These are phyloP conservation scores for Triticum aestivum DNA, from an alignment of 176 grass and related monocot genomes.

Conservation along the genomic window IWGSC_CS_RefSeq_v2.1 NC_057805.1:11328725-11329224, in stretches of 20 bases:
- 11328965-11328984: conserved; percentile 51
- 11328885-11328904: conserved; percentile 77
- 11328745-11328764: not conserved
- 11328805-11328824: conserved; percentile 40
- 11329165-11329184: not conserved
- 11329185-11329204: not conserved
- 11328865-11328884: conserved; percentile 85
- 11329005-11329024: not conserved
- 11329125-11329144: not conserved
- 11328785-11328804: not conserved
- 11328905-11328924: conserved; percentile 78
- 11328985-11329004: conserved; percentile 4
- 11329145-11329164: not conserved
- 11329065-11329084: not conserved
- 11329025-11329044: not conserved
- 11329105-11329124: not conserved
- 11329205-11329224: not conserved
- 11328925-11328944: not conserved
- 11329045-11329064: not conserved
- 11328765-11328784: not conserved
- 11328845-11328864: conserved; percentile 81
- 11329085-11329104: not conserved
- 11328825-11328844: conserved; percentile 91
- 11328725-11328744: conserved; percentile 25
- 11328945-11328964: conserved; percentile 25